Evolutionary conservation across 768 basidiomycete genomes (phyloP), one percentile per base, ranked within the genome.

Genomic region (Termitomyces sp.): DNA sequence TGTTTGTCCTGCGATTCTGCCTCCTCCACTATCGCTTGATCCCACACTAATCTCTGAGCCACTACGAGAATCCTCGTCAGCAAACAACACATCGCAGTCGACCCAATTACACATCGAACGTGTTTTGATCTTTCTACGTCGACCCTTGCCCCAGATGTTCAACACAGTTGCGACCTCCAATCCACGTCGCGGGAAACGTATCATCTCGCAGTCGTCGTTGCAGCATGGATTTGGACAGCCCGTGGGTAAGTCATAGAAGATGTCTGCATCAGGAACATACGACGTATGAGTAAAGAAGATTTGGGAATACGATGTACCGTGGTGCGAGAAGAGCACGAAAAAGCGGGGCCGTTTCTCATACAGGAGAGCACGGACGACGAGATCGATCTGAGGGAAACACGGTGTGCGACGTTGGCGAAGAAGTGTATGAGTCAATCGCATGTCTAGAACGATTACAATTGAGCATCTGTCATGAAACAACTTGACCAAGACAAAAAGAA

Each of bases 31-130:
- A 33, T 31, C 61, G 37, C 54, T 60, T 21, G 64, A 75, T 46
- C 76, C 78, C 23, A 64, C 67, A 57, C 75, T 75, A 54, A 72
- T 74, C 53, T 77, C 75, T 38, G 77, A 78, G 28, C 73, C 73
- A 58, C 74, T 74, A 37, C 23, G 54, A 23, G 62, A 60, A 3
- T 37, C 61, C 53, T 79, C 78, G 48, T 81, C 82, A 53, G 73
- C 71, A 63, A 89, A 89, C 57, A 75, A 76, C 35, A 83, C 74
- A 59, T 81, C 74, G 64, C 88, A 90, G 62, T 88, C 87, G 53
- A 89, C 85, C 88, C 88, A 90, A 63, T 90, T 90, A 70, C 88
- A 90, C 86, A 90, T 88, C 67, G 86, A 81, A 59, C 74, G 76
- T 33, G 75, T 65, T 61, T 77, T 80, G 11, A 85, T 69, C 50